phyloP scores from a whole-genome alignment of 306 rosid genomes.

The Senna tora region DNA sequence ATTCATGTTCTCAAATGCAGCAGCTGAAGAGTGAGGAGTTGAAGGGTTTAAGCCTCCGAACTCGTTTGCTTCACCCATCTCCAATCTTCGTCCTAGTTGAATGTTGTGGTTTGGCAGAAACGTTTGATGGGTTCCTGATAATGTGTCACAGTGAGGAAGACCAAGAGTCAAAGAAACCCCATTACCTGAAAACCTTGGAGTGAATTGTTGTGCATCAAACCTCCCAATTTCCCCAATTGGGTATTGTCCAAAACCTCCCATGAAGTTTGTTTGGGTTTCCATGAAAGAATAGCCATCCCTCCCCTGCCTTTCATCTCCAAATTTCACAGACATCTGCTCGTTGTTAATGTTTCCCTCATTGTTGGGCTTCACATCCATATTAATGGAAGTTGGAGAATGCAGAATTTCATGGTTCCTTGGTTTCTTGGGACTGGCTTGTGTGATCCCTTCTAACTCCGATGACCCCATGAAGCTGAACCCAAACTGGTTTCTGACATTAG shows the following conservation, averaged over 20 bases:
- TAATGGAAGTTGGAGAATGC: constrained; percentile 54
- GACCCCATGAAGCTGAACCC: constrained; percentile 79
- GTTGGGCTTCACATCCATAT: constrained; percentile 56
- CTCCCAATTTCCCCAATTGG: constrained; percentile 87
- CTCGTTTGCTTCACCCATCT: constrained; percentile 65
- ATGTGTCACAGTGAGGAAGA: constrained; percentile 82
- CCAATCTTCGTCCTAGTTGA: constrained; percentile 77
- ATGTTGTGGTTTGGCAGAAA: constrained; percentile 75
- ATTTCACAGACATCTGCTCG: constrained; percentile 63
- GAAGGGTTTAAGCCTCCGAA: constrained; percentile 64
- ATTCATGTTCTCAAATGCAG: constrained; percentile 71
- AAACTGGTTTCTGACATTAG: constrained; percentile 56
- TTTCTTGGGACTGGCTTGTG: constrained; percentile 84
- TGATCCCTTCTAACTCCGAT: constrained; percentile 84
- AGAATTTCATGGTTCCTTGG: constrained; percentile 59
- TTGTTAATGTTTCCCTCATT: constrained; percentile 49
- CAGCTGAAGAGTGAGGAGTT: constrained; percentile 69
- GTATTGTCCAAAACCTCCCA: constrained; percentile 82
- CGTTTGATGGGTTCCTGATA: constrained; percentile 68
- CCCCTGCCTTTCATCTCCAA: constrained; percentile 59
- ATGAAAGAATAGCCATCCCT: constrained; percentile 84
- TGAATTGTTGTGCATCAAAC: constrained; percentile 71
- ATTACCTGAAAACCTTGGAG: constrained; percentile 84
- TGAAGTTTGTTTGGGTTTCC: constrained; percentile 76
- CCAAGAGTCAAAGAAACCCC: constrained; percentile 93